Base-by-base conservation (phyloP, 169 alveolate genomes). In the Plasmodium gaboni region DNA sequence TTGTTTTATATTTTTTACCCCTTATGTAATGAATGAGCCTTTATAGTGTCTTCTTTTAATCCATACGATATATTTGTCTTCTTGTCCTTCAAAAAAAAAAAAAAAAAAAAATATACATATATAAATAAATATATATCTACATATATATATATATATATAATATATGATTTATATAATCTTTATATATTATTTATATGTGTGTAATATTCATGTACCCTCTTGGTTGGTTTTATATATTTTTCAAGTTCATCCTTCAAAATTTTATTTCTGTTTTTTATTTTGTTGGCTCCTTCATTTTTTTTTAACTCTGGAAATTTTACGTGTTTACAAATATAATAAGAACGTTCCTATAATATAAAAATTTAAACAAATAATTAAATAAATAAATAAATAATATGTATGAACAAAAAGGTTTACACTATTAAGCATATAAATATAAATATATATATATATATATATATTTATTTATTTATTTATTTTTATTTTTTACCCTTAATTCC, bases 241-340 rank as follows among this genome's bases (percentile, higher is more conserved):
- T 76, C 63, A 61, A 76, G 69, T 55, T 76, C 60, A 42, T 73
- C 72, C 9, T 73, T 55, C n/a, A 59, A 57, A 38, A 17, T 32
- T 48, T 73, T 73, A 17, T 64, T 73, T 7, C 42, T 24, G 15
- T 73, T 73, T 44, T 57, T 44, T 46, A 69, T 17, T 48, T 8
- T 26, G 8, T 0, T 26, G 2, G 24, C n/a, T 26, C 57, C 57
- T 6, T 46, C 69, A 46, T 17, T 74, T 1, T 48, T n/a, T 28
- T 24, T 28, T 32, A 57, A 38, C 51, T 65, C 80, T 12, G 91
- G 91, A n/a, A 83, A 83, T 28, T 83, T 83, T 15, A 68, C 50
- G 59, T 83, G 48, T 26, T 83, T 83, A 50, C 76, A 83, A 26
- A 83, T 68, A 55, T 68, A 83, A 69, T 38, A 83, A 3, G 91